phyloP scores from a whole-genome alignment of 1,284 basidiomycete genomes.

The Ganoderma boninense region DNA sequence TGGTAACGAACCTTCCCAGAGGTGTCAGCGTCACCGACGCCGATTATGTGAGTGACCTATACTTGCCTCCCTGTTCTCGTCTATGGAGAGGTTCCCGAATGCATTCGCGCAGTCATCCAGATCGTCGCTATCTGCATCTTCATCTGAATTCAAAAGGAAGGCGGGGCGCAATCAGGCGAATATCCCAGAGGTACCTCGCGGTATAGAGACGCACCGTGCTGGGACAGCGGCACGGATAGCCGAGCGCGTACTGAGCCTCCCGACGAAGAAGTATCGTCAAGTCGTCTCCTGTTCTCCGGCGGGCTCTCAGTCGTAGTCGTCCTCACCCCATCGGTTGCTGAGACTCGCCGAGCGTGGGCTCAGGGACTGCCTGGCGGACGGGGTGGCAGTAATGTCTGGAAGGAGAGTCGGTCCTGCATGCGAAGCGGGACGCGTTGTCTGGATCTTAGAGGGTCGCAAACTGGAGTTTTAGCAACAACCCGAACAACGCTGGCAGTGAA shows the following conservation, averaged over 20 bases:
- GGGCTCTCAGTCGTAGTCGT: conserved; percentile 5
- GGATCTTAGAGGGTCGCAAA: conserved; percentile 52
- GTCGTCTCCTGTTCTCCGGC: conserved; percentile 16
- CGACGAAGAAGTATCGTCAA: conserved; percentile 1
- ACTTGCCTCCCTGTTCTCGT: conserved; percentile 75
- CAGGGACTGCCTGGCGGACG: conserved; percentile 35
- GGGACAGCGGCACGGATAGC: background rate
- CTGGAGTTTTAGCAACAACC: background rate
- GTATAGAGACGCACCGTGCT: background rate
- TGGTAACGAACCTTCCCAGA: conserved; percentile 75
- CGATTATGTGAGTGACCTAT: background rate
- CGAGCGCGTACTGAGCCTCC: background rate
- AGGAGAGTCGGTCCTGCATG: conserved; percentile 76
- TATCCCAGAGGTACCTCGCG: too few relatives aligned
- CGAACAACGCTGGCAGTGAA: background rate
- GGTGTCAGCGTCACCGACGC: background rate
- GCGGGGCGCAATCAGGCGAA: background rate
- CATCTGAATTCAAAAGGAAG: background rate
- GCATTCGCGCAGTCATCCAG: conserved; percentile 64
- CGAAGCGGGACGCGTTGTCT: conserved; percentile 69
- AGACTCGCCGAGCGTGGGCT: background rate
- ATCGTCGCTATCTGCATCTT: conserved; percentile 40
- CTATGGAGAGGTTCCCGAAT: conserved; percentile 79
- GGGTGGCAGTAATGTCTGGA: conserved; percentile 32
- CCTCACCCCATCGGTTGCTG: background rate